These are phyloP conservation scores for Macadamia tetraphylla DNA, from an alignment of 164 flowering plant species.

Conservation along the genomic window DNA sequence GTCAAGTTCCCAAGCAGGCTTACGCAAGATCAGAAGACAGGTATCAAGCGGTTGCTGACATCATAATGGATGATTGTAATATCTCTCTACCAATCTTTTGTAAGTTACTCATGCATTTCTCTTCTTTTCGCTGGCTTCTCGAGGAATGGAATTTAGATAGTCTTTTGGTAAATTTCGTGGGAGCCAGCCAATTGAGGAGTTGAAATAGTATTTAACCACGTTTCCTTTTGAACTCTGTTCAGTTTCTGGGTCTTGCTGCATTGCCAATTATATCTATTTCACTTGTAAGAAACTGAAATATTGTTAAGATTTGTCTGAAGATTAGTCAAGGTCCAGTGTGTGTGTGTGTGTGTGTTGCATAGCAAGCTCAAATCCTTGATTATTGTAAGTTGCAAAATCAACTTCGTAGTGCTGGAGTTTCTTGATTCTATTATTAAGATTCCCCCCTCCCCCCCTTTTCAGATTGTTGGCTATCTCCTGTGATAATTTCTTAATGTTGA, in stretches of 20 bases:
- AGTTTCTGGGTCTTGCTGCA: not conserved
- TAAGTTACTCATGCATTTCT: slow-evolving; percentile 17
- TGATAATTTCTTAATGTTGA: no score
- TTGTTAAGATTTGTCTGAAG: no score
- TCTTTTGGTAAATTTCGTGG: not conserved
- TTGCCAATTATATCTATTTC: not conserved
- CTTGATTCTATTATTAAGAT: no score
- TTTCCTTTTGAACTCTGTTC: not conserved
- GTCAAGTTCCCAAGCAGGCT: slow-evolving; percentile 73
- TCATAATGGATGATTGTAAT: slow-evolving; percentile 28
- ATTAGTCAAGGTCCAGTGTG: no score
- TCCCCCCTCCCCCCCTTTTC: no score
- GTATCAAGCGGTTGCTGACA: slow-evolving; percentile 56
- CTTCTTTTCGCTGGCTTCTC: slow-evolving; percentile 1
- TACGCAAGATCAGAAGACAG: slow-evolving; percentile 77
- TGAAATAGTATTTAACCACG: not conserved
- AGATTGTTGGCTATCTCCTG: no score
- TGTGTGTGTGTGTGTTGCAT: no score
- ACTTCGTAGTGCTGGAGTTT: no score
- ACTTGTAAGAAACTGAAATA: no score
- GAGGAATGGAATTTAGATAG: slow-evolving; percentile 4
- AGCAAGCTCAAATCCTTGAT: no score
- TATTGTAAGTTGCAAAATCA: no score
- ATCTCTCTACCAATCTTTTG: slow-evolving; percentile 9
- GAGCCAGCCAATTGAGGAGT: not conserved